Percentiles rank a stretch among this genome's conserved stretches.
These are phyloP conservation scores for Thinopyrum obtusiflorum DNA, from an alignment of 202 grass and related monocot genomes.

Conservation along the genomic window DNA sequence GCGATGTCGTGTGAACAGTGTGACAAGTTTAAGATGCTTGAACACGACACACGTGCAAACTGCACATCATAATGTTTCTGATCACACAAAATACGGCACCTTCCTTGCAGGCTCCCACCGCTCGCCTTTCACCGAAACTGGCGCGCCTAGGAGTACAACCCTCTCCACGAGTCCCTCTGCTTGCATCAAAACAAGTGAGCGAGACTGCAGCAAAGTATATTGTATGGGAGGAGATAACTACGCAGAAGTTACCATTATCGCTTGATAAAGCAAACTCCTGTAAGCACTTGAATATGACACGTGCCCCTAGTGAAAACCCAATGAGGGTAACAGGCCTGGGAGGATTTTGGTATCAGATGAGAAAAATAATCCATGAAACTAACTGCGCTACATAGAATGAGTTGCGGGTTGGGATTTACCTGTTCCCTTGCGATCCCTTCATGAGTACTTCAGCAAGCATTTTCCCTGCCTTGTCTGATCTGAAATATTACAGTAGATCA, in stretches of 20 bases:
- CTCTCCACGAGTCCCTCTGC: slow-evolving; percentile 91
- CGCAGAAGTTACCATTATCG: slow-evolving; percentile 58
- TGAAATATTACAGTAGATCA: slow-evolving; percentile 27
- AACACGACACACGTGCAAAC: not conserved
- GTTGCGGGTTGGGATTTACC: slow-evolving; percentile 41
- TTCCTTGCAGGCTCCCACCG: slow-evolving; percentile 79
- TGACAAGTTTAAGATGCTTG: not conserved
- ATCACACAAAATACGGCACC: slow-evolving; percentile 26
- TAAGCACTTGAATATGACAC: slow-evolving; percentile 93
- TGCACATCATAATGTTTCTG: not conserved
- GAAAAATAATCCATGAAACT: not conserved
- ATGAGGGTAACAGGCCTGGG: slow-evolving; percentile 84
- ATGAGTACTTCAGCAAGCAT: slow-evolving; percentile 90
- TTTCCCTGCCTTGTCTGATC: slow-evolving; percentile 96
- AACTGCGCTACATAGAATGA: not conserved
- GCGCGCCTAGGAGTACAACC: slow-evolving; percentile 86
- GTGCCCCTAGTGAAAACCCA: slow-evolving; percentile 90
- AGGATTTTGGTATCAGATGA: slow-evolving; percentile 11
- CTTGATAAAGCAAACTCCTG: slow-evolving; percentile 75
- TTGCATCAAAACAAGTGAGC: slow-evolving; percentile 27
- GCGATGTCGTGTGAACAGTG: not conserved
- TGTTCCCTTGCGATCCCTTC: slow-evolving; percentile 93
- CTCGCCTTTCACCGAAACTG: slow-evolving; percentile 80
- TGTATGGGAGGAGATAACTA: not conserved
- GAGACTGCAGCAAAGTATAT: not conserved